Conservation (phyloP, 2,329 filamentous ascomycete species). For the Dactylonectria macrodidyma region DNA sequence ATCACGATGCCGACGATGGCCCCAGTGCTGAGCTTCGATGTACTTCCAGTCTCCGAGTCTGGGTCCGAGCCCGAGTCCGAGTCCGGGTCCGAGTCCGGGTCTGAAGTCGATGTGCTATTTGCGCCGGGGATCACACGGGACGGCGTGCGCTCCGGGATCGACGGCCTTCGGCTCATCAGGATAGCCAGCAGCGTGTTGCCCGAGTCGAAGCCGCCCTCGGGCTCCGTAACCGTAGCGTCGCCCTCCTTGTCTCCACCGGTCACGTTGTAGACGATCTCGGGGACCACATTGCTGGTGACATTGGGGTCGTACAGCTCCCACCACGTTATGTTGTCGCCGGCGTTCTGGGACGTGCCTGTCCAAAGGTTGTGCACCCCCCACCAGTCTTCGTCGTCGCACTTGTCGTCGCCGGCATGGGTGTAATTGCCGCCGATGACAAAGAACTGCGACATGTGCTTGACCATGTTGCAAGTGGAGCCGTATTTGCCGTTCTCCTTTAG, state of each 20-base stretch:
- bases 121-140: slow-evolving; percentile 6
- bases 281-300: slow-evolving; percentile 16
- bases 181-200: slow-evolving; percentile 11
- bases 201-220: slow-evolving; percentile 16
- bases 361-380: slow-evolving; percentile 71
- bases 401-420: slow-evolving; percentile 61
- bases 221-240: neutral
- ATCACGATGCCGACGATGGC: slow-evolving; percentile 60
- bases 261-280: slow-evolving; percentile 11
- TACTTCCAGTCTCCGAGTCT: neutral
- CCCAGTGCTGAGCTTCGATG: slow-evolving; percentile 45
- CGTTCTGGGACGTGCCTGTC: slow-evolving; percentile 61
- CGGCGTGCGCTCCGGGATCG: slow-evolving; percentile 7
- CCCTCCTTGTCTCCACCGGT: slow-evolving; percentile 22
- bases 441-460: slow-evolving; percentile 66
- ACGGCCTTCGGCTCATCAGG: neutral
- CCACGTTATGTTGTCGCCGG: slow-evolving; percentile 50
- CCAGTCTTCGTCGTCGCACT: slow-evolving; percentile 56
- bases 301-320: slow-evolving; percentile 66
- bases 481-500: slow-evolving; percentile 61
- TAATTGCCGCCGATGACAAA: slow-evolving; percentile 72
- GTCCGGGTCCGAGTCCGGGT: too few species aligned
- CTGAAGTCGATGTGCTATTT: neutral
- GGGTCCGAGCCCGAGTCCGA: neutral
- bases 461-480: slow-evolving; percentile 68